Evolutionary conservation across 2,329 filamentous ascomycete genomes (phyloP).

Genomic region (Cladosporium sp.): DNA sequence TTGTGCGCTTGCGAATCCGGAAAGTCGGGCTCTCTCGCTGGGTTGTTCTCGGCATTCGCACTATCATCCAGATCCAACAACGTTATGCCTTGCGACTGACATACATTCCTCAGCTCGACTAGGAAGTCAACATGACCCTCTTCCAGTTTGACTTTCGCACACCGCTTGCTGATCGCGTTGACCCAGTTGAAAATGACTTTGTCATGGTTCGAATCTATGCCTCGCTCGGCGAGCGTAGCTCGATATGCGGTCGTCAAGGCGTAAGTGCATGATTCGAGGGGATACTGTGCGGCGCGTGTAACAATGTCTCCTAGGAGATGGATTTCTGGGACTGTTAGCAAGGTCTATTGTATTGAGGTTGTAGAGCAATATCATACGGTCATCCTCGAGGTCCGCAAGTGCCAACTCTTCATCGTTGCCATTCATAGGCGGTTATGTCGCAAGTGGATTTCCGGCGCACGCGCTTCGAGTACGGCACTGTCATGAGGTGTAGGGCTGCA

Average conservation of each 20-base stretch:
- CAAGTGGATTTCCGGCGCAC: slow-evolving; percentile 33
- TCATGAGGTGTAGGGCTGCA: slow-evolving; percentile 33
- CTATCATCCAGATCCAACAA: not conserved
- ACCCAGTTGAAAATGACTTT: slow-evolving; percentile 48
- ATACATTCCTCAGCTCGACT: not conserved
- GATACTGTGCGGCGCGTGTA: slow-evolving; percentile 59
- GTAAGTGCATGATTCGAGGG: slow-evolving; percentile 59
- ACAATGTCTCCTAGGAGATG: slow-evolving; percentile 76
- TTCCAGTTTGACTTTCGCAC: not conserved
- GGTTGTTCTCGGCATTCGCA: not conserved
- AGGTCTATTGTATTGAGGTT: not conserved
- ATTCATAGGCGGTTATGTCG: slow-evolving; percentile 33
- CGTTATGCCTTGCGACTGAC: not conserved
- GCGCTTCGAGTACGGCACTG: slow-evolving; percentile 37
- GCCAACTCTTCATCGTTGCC: slow-evolving; percentile 35
- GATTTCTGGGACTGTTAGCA: slow-evolving; percentile 63
- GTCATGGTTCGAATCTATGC: slow-evolving; percentile 70
- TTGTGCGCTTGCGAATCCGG: not conserved
- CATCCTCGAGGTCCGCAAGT: slow-evolving; percentile 42
- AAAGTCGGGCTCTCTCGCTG: not conserved
- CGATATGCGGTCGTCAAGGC: slow-evolving; percentile 75
- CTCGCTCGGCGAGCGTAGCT: slow-evolving; percentile 68
- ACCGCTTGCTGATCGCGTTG: slow-evolving; percentile 1
- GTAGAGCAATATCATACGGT: slow-evolving; percentile 33
- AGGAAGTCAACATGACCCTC: slow-evolving; percentile 5